A percentile compares a stretch with the other conserved stretches of the same genome.
Evolutionary conservation across 176 grass and related monocot genomes (phyloP).

Genomic region (Coix lacrymajobi): DNA sequence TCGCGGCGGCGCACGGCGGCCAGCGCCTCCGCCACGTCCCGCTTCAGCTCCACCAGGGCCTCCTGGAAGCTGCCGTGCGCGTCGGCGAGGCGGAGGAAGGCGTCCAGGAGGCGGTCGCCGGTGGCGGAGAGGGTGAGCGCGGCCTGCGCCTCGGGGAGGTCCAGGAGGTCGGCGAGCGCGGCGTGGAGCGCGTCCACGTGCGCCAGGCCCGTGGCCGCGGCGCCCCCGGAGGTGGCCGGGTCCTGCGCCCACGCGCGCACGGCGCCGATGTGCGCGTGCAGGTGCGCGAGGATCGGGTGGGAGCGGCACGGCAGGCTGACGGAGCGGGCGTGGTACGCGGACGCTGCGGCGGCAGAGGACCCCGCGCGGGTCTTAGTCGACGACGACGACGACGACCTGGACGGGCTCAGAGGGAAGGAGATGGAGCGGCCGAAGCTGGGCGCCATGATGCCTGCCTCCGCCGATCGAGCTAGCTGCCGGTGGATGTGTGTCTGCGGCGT

Average conservation of each 20-base stretch:
- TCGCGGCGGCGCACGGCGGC: constrained; percentile 51
- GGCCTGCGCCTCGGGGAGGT: constrained; percentile 43
- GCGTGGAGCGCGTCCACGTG: constrained; percentile 52
- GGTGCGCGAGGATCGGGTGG: constrained; percentile 55
- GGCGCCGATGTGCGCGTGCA: constrained; percentile 48
- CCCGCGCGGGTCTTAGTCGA: neutral
- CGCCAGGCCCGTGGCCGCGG: constrained; percentile 15
- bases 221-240: neutral
- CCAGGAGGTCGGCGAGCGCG: constrained; percentile 42
- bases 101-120: constrained; percentile 52
- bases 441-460: constrained; percentile 26
- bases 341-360: neutral
- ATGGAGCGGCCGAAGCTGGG: constrained; percentile 59
- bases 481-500: neutral
- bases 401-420: constrained; percentile 62
- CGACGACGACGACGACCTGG: neutral
- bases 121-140: constrained; percentile 18
- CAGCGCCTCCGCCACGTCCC: constrained; percentile 33
- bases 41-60: constrained; percentile 40
- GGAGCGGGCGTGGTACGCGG: constrained; percentile 33
- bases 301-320: constrained; percentile 61
- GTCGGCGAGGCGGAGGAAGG: constrained; percentile 68
- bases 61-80: constrained; percentile 59
- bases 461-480: neutral
- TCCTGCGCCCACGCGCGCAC: constrained; percentile 45